A percentile compares a stretch with the other conserved stretches of the same genome.
Conservation (phyloP, 306 rosid species). For the Trichosanthes truncata region DNA sequence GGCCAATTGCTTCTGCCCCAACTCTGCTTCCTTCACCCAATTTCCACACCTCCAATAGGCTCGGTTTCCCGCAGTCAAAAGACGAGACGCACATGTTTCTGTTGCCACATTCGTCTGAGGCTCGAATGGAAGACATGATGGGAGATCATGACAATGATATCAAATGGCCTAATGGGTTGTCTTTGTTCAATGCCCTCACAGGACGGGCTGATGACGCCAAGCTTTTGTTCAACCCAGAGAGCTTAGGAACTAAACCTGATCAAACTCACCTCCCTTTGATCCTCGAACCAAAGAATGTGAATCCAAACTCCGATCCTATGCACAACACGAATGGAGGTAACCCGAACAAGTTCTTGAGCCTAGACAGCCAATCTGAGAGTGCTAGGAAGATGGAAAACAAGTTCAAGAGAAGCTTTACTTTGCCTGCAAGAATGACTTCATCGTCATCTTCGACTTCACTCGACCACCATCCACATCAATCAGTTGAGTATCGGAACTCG, state of each 20-base stretch:
- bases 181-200: slow-evolving; percentile 82
- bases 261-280: slow-evolving; percentile 28
- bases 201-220: slow-evolving; percentile 72
- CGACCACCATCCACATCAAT: slow-evolving; percentile 57
- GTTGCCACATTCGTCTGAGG: slow-evolving; percentile 59
- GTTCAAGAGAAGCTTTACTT: slow-evolving; percentile 71
- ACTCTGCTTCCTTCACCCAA: slow-evolving; percentile 61
- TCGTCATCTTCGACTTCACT: slow-evolving; percentile 80
- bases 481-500: slow-evolving; percentile 51
- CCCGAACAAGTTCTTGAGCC: slow-evolving; percentile 78
- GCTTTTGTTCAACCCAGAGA: slow-evolving; percentile 68
- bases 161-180: slow-evolving; percentile 88
- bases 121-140: slow-evolving; percentile 68
- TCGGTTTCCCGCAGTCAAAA: slow-evolving; percentile 55
- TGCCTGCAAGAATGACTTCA: slow-evolving; percentile 75
- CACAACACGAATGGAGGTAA: slow-evolving; percentile 30
- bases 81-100: slow-evolving; percentile 76
- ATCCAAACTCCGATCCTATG: slow-evolving; percentile 37
- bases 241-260: slow-evolving; percentile 46
- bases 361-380: slow-evolving; percentile 57
- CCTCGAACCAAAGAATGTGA: slow-evolving; percentile 8
- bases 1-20: slow-evolving; percentile 54
- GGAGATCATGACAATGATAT: slow-evolving; percentile 73
- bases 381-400: slow-evolving; percentile 61
- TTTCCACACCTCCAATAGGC: slow-evolving; percentile 43